phyloP scores from a whole-genome alignment of 2,329 filamentous ascomycete genomes.

The Massarina eburnea region DNA sequence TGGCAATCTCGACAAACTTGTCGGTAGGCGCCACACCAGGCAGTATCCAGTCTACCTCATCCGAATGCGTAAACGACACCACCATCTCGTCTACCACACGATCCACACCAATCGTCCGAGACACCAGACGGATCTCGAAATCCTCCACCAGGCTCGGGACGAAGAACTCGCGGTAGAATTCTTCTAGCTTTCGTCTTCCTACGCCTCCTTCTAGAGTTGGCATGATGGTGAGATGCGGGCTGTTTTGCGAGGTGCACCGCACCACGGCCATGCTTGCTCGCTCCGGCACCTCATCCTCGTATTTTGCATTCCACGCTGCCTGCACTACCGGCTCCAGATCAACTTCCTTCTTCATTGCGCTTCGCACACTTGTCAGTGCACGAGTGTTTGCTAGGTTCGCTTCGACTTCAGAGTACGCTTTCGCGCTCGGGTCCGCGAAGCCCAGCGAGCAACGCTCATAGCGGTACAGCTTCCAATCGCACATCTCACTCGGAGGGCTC shows the following conservation, averaged over 20 bases:
- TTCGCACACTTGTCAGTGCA: slow-evolving; percentile 42
- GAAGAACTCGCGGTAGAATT: slow-evolving; percentile 61
- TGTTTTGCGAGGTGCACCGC: slow-evolving; percentile 35
- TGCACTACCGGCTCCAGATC: slow-evolving; percentile 38
- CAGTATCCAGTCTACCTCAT: slow-evolving; percentile 60
- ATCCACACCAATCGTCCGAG: slow-evolving; percentile 58
- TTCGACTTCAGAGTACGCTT: slow-evolving; percentile 44
- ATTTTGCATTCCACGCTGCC: slow-evolving; percentile 39
- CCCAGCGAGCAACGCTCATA: slow-evolving; percentile 43
- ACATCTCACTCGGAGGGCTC: slow-evolving; percentile 32
- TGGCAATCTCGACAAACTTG: slow-evolving; percentile 56
- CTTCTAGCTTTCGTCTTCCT: slow-evolving; percentile 44
- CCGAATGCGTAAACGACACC: slow-evolving; percentile 57
- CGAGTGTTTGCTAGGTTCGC: slow-evolving; percentile 48
- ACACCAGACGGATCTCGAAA: slow-evolving; percentile 56
- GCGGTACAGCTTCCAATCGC: slow-evolving; percentile 43
- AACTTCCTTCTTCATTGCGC: slow-evolving; percentile 37
- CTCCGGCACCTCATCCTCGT: slow-evolving; percentile 34
- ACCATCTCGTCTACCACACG: slow-evolving; percentile 62
- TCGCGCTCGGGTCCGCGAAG: slow-evolving; percentile 46
- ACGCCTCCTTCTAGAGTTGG: slow-evolving; percentile 50
- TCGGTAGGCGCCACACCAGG: slow-evolving; percentile 59
- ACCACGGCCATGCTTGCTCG: slow-evolving; percentile 32
- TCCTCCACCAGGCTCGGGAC: slow-evolving; percentile 56
- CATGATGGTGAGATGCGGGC: slow-evolving; percentile 40